Conservation (phyloP, 768 basidiomycete species). For the Megacollybia marginata region DNA sequence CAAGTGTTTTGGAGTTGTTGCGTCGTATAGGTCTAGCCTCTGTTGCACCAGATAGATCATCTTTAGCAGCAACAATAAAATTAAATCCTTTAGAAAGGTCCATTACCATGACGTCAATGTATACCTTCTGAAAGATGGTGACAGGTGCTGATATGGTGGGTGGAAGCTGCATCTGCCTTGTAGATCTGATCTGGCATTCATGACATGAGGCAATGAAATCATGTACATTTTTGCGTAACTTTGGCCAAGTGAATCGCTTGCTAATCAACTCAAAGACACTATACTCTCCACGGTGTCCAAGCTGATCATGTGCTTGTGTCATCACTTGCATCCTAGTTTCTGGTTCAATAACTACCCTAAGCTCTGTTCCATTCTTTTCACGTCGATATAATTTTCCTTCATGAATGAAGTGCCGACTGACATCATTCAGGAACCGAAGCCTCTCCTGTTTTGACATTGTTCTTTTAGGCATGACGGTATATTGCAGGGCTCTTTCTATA, state of each 20-base stretch:
- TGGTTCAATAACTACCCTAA: background rate
- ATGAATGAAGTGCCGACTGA: background rate
- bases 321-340: background rate
- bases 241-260: conserved; percentile 21
- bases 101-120: conserved; percentile 16
- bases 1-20: conserved; percentile 8
- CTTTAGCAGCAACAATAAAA: conserved; percentile 17
- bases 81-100: conserved; percentile 1
- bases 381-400: background rate
- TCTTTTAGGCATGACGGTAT: background rate
- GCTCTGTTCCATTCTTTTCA: background rate
- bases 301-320: background rate
- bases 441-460: no score
- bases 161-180: no score
- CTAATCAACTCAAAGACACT: conserved; percentile 2
- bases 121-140: conserved; percentile 13
- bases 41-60: conserved; percentile 20
- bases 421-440: no score
- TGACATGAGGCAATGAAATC: conserved; percentile 29
- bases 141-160: background rate
- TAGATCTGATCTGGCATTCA: conserved; percentile 23
- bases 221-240: conserved; percentile 16
- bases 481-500: background rate
- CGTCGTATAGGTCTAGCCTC: conserved; percentile 19
- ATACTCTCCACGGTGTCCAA: conserved; percentile 15